Evolutionary conservation across 805 yeast genomes (phyloP).

Genomic region (Millerago galiae): DNA sequence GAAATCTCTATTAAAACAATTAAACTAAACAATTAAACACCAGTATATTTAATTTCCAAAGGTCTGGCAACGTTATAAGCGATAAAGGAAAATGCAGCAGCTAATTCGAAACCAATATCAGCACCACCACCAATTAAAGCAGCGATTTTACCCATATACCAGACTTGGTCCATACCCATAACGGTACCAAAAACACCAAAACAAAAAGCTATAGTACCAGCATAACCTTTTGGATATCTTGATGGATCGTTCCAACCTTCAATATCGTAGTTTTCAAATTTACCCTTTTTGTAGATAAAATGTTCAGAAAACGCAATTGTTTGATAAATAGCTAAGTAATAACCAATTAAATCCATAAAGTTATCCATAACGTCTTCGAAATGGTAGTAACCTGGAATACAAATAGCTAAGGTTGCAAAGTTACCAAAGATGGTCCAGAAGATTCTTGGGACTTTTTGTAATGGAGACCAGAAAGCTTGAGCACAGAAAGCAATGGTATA

Average conservation of each 20-base stretch:
- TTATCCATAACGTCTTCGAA: constrained; percentile 69
- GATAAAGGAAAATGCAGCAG: constrained; percentile 59
- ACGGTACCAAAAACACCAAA: constrained; percentile 84
- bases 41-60: constrained; percentile 62
- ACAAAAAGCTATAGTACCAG: constrained; percentile 73
- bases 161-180: constrained; percentile 79
- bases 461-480: constrained; percentile 75
- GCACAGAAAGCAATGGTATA: constrained; percentile 85
- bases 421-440: constrained; percentile 77
- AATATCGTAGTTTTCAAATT: constrained; percentile 54
- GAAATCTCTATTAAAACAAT: background rate
- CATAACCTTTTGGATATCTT: constrained; percentile 66
- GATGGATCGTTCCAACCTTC: constrained; percentile 52
- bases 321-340: constrained; percentile 83
- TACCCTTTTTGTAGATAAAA: constrained; percentile 67
- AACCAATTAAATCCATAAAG: constrained; percentile 88
- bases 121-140: constrained; percentile 65
- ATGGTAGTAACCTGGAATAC: constrained; percentile 80
- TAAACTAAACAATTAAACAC: constrained; percentile 22
- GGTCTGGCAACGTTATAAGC: constrained; percentile 57
- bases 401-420: constrained; percentile 71
- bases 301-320: constrained; percentile 77
- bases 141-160: constrained; percentile 74
- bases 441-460: constrained; percentile 73
- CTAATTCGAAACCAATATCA: constrained; percentile 83